These are phyloP conservation scores for Kwoniella heveanensis DNA, from an alignment of 768 basidiomycete genomes.

Conservation along the genomic window DNA sequence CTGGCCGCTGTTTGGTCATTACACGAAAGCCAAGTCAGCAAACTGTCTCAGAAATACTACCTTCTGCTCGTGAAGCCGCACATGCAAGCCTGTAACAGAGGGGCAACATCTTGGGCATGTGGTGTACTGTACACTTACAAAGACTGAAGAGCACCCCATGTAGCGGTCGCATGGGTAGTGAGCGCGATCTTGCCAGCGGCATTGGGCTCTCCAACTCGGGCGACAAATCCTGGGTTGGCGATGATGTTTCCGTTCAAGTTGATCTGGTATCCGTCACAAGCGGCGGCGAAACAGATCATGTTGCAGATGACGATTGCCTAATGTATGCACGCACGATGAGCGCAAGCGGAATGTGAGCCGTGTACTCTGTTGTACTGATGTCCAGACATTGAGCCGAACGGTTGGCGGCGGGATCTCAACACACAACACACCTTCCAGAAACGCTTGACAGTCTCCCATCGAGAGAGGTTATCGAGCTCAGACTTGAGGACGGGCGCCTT, in stretches of 20 bases:
- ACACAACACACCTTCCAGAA: conserved; percentile 20
- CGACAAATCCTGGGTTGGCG: conserved; percentile 27
- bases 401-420: no score
- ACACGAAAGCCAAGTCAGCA: not conserved
- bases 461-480: conserved; percentile 12
- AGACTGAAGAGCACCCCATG: conserved; percentile 27
- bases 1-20: conserved; percentile 11
- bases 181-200: conserved; percentile 14
- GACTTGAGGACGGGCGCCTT: conserved; percentile 13
- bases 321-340: no score
- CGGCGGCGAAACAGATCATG: conserved; percentile 27
- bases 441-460: conserved; percentile 20
- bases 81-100: no score
- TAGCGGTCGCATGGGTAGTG: conserved; percentile 7
- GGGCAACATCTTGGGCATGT: not conserved
- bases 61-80: no score
- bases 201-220: conserved; percentile 12
- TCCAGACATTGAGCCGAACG: no score
- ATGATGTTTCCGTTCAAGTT: conserved; percentile 33
- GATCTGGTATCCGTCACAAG: conserved; percentile 33
- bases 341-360: no score
- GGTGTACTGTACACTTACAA: conserved; percentile 3
- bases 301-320: conserved; percentile 28
- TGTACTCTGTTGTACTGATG: no score
- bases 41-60: no score